Evolutionary conservation across 2,329 filamentous ascomycete species (phyloP).

Genomic region (Tolypocladium guangdongense): DNA sequence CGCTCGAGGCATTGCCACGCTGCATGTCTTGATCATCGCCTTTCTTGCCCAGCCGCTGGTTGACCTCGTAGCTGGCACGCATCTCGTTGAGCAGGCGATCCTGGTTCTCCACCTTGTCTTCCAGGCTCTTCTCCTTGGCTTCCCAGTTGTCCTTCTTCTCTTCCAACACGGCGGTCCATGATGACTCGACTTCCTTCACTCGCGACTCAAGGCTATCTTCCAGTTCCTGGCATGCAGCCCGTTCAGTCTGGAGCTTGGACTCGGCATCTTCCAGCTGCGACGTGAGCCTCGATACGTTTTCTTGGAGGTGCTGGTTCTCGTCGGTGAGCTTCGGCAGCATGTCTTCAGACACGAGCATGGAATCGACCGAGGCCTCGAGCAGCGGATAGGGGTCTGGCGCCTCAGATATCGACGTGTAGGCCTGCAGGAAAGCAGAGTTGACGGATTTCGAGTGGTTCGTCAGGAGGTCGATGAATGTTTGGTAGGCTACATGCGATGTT

Average conservation of each 20-base stretch:
- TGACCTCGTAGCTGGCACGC: constrained; percentile 95
- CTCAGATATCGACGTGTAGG: constrained; percentile 89
- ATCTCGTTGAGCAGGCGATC: constrained; percentile 86
- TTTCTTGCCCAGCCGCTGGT: constrained; percentile 70
- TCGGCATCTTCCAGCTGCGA: constrained; percentile 77
- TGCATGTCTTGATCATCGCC: constrained; percentile 49
- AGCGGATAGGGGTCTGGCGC: constrained; percentile 93
- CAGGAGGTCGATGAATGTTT: constrained; percentile 91
- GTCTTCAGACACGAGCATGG: constrained; percentile 83
- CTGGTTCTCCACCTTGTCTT: constrained; percentile 91
- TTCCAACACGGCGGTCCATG: constrained; percentile 79
- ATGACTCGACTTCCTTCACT: constrained; percentile 81
- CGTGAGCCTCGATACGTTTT: constrained; percentile 63
- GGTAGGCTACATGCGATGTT: constrained; percentile 57
- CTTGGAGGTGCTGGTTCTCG: constrained; percentile 82
- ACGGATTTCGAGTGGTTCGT: constrained; percentile 93
- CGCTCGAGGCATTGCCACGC: constrained; percentile 62
- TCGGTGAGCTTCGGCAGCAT: constrained; percentile 79
- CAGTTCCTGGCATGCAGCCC: constrained; percentile 57
- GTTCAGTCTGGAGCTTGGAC: constrained; percentile 67
- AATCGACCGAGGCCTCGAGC: constrained; percentile 91
- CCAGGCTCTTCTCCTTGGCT: constrained; percentile 78
- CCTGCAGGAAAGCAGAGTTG: constrained; percentile 83
- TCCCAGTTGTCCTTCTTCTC: constrained; percentile 97
- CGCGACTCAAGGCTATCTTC: constrained; percentile 68